These are phyloP conservation scores for Scheffersomyces lignosus DNA, from an alignment of 805 yeast genomes.

Conservation along the genomic window DNA sequence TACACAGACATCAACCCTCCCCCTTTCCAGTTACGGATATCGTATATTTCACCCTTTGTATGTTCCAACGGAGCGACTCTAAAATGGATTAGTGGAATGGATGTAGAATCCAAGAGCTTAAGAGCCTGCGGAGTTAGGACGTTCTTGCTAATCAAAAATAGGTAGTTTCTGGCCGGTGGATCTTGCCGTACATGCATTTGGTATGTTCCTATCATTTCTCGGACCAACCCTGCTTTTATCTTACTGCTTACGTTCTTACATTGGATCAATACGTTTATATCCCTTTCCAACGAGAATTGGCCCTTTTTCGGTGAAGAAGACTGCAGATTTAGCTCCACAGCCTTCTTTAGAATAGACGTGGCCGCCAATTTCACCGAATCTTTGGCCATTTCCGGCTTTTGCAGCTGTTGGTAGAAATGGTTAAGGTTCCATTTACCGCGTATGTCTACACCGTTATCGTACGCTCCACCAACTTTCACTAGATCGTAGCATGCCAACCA, in stretches of 20 bases:
- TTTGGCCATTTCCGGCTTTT: neutral
- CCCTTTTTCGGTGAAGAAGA: too few species aligned
- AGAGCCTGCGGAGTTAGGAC: slow-evolving; percentile 49
- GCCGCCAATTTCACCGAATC: neutral
- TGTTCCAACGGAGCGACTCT: slow-evolving; percentile 36
- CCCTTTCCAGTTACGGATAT: slow-evolving; percentile 36
- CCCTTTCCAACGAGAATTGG: slow-evolving; percentile 22
- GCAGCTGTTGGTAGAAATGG: slow-evolving; percentile 13
- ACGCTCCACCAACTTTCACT: slow-evolving; percentile 52
- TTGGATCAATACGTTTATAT: slow-evolving; percentile 49
- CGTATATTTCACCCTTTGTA: slow-evolving; percentile 24
- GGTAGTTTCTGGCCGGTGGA: slow-evolving; percentile 16
- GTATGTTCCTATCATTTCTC: slow-evolving; percentile 58
- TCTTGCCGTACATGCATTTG: slow-evolving; percentile 29
- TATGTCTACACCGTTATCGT: slow-evolving; percentile 58
- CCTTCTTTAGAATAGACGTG: too few species aligned
- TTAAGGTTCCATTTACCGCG: slow-evolving; percentile 51
- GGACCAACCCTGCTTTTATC: slow-evolving; percentile 45
- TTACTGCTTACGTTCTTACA: slow-evolving; percentile 51
- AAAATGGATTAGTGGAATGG: slow-evolving; percentile 46
- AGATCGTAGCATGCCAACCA: slow-evolving; percentile 38
- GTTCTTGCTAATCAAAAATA: slow-evolving; percentile 49
- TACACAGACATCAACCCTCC: slow-evolving; percentile 37
- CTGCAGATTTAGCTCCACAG: too few species aligned
- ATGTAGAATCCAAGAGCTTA: slow-evolving; percentile 43